These are phyloP conservation scores for Cutaneotrichosporon mucoides DNA, from an alignment of 1,284 basidiomycete genomes.

Conservation along the genomic window DNA sequence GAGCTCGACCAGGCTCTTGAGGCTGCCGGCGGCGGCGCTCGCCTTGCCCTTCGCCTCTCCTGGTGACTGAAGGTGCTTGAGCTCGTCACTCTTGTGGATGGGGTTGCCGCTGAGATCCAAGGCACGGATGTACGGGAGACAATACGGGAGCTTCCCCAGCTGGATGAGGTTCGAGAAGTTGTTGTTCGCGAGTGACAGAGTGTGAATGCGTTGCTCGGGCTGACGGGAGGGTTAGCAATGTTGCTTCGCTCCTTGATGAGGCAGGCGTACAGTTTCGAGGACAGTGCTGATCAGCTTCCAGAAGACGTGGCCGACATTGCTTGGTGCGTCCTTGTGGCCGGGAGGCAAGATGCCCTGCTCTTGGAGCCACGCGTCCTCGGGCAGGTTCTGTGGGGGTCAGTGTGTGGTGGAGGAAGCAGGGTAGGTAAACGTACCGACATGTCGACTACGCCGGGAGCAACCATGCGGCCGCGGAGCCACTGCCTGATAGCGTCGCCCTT, in stretches of 20 bases:
- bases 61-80: slow-evolving; percentile 31
- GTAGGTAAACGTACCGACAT: slow-evolving; percentile 23
- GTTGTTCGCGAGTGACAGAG: slow-evolving; percentile 43
- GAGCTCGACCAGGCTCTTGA: slow-evolving; percentile 42
- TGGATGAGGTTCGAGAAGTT: slow-evolving; percentile 31
- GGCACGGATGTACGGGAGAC: slow-evolving; percentile 42
- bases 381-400: slow-evolving; percentile 25
- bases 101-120: slow-evolving; percentile 47
- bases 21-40: slow-evolving; percentile 30
- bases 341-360: slow-evolving; percentile 41
- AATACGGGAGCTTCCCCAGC: slow-evolving; percentile 33
- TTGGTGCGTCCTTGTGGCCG: slow-evolving; percentile 38
- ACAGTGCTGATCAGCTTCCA: slow-evolving; percentile 39
- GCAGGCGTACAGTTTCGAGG: slow-evolving; percentile 32
- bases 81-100: slow-evolving; percentile 27
- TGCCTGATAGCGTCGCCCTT: slow-evolving; percentile 39
- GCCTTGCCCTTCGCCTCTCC: slow-evolving; percentile 44
- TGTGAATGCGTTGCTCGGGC: slow-evolving; percentile 32
- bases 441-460: slow-evolving; percentile 38
- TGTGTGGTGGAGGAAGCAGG: no score
- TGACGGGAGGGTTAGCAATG: not conserved
- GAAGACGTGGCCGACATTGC: slow-evolving; percentile 37
- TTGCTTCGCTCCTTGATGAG: no score
- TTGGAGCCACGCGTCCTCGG: slow-evolving; percentile 38
- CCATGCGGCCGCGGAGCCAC: slow-evolving; percentile 38